Conservation (phyloP, 768 basidiomycete genomes). For the Calocybe gangraenosa region DNA sequence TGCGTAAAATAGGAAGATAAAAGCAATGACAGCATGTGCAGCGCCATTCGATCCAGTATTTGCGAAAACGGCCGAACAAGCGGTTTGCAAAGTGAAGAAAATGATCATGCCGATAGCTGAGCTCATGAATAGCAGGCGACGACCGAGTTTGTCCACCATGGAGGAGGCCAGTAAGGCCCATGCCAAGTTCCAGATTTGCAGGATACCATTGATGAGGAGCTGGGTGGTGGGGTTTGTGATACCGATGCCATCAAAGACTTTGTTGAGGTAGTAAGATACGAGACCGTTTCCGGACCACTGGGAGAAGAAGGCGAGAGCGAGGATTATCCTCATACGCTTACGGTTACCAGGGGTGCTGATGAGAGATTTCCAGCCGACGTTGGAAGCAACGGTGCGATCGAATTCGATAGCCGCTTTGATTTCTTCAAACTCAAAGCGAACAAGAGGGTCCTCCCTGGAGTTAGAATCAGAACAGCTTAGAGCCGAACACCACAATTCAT, state of each 20-base stretch:
- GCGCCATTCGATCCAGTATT: constrained; percentile 36
- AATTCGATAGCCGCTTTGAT: constrained; percentile 75
- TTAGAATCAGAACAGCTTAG: not conserved
- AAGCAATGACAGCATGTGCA: constrained; percentile 71
- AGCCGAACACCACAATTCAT: too few relatives aligned
- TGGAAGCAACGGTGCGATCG: constrained; percentile 54
- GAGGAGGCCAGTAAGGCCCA: constrained; percentile 58
- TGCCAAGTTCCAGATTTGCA: constrained; percentile 77
- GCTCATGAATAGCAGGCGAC: constrained; percentile 65
- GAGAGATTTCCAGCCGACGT: constrained; percentile 68
- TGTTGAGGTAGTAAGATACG: constrained; percentile 77
- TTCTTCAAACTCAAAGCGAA: constrained; percentile 72
- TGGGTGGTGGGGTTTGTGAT: constrained; percentile 58
- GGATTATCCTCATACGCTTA: constrained; percentile 71
- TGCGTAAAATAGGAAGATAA: constrained; percentile 82
- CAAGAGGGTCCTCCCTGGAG: constrained; percentile 55
- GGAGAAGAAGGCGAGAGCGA: constrained; percentile 79
- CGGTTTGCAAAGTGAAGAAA: constrained; percentile 66
- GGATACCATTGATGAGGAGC: constrained; percentile 82
- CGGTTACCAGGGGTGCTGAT: constrained; percentile 66
- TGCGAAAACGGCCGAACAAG: constrained; percentile 56
- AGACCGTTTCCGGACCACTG: constrained; percentile 87
- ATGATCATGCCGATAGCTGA: constrained; percentile 57
- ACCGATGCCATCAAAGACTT: constrained; percentile 65
- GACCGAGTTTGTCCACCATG: constrained; percentile 62